A percentile compares a stretch with the other conserved stretches of the same genome.
Conservation (phyloP, 2,329 filamentous ascomycete species). For the Huntiella abstrusa region DNA sequence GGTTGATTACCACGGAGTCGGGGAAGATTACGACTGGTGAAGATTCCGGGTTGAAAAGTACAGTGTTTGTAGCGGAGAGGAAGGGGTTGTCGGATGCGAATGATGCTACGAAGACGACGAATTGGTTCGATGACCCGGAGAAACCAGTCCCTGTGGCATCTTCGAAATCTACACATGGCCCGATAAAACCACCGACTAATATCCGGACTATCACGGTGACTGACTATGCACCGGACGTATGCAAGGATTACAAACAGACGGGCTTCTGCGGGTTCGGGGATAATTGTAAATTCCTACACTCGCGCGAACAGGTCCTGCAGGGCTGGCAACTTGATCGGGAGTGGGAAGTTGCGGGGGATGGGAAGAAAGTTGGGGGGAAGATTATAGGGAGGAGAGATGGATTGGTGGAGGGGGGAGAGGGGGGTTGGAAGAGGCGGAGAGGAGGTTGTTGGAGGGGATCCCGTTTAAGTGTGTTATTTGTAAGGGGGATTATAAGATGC, state of each 20-base stretch:
- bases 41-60: conserved; percentile 25
- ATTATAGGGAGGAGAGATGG: conserved; percentile 27
- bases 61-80: conserved; percentile 42
- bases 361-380: conserved; percentile 52
- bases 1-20: neutral
- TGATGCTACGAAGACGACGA: conserved; percentile 74
- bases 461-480: conserved; percentile 85
- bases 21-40: conserved; percentile 14
- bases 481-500: conserved; percentile 55
- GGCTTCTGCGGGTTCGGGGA: conserved; percentile 48
- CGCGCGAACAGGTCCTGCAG: conserved; percentile 62
- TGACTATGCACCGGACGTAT: conserved; percentile 83
- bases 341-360: conserved; percentile 95
- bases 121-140: conserved; percentile 81
- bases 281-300: conserved; percentile 65
- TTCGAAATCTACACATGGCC: conserved; percentile 47
- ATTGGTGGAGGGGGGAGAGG: conserved; percentile 20
- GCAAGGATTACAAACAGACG: conserved; percentile 82
- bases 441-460: conserved; percentile 60
- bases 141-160: conserved; percentile 52
- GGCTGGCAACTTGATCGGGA: conserved; percentile 92
- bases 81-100: conserved; percentile 47
- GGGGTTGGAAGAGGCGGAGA: conserved; percentile 32
- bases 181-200: conserved; percentile 74
- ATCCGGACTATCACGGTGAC: conserved; percentile 78